Base-by-base conservation (phyloP, 2,329 filamentous ascomycete species). In the Diaporthe aspalathi region DNA sequence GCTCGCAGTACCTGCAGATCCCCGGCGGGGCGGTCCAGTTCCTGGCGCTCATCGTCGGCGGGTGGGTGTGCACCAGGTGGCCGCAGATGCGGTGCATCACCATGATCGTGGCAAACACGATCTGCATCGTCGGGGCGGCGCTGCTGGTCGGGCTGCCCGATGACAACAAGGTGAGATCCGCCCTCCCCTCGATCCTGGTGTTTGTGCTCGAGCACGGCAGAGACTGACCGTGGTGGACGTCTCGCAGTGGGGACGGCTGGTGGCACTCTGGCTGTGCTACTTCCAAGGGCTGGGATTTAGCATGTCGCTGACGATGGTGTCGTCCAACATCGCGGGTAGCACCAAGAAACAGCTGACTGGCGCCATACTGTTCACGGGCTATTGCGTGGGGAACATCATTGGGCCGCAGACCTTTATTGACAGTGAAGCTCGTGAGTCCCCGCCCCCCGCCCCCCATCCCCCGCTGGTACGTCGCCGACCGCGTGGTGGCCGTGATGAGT, bases 1-100 rank as follows among this genome's bases (percentile, higher is more conserved):
- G 74, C 71, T 76, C 72, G 62, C 72, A 73, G 70, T 73, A 73
- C 56, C 52, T 90, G 5, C 87, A 90, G 73, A 90, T 91, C 67
- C 88, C 88, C 0, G 88, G 88, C 16, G 88, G 88, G 16, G 87
- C 86, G 0, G 83, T 90, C 1, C 86, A 89, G 72, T 88, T 89
- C 74, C 75, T 88, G 2, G 84, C 86, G 0, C 79, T 89, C 0
- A 77, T 90, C 6, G 75, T 80, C 2, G 87, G 86, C 0, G 87
- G 87, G 12, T 83, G 81, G 67, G 79, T 90, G 22, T 88, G 87
- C 74, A 86, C 84, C 0, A 81, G 80, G 24, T 89, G 80, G 75
- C 87, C 86, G 2, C 85, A 86, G 74, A 80, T 83, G 0, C 81
- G 87, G 8, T 88, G 86, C 72, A 79, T 83, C 9, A 88, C 86